These are phyloP conservation scores for Adenanthera pavonina DNA, from an alignment of 306 rosid species.

Conservation along the genomic window DNA sequence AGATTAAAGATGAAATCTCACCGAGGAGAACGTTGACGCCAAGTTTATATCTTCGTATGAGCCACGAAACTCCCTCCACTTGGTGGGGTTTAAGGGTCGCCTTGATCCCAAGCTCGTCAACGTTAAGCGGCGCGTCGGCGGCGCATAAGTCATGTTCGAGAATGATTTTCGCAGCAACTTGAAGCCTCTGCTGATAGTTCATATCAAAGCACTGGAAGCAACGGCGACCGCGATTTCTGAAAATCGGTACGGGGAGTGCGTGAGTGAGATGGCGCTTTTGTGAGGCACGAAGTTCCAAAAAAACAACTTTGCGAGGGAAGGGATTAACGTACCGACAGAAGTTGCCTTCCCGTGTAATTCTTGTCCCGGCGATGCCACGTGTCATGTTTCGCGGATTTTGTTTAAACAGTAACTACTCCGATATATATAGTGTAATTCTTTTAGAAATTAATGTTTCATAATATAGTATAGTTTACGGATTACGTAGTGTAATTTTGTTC, in stretches of 20 bases:
- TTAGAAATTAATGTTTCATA: too few relatives aligned
- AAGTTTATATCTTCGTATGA: slow-evolving; percentile 69
- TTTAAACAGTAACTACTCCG: too few relatives aligned
- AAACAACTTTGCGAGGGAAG: slow-evolving; percentile 38
- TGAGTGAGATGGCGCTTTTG: not conserved
- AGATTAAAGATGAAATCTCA: slow-evolving; percentile 34
- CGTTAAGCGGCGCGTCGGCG: slow-evolving; percentile 38
- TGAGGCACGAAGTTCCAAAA: slow-evolving; percentile 19
- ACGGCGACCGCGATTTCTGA: not conserved
- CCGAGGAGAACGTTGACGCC: slow-evolving; percentile 96
- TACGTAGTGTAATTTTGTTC: too few relatives aligned
- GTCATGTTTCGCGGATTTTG: not conserved
- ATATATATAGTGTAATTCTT: too few relatives aligned
- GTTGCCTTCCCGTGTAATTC: not conserved
- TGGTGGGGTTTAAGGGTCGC: slow-evolving; percentile 87
- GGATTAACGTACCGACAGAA: not conserved
- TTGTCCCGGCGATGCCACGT: not conserved
- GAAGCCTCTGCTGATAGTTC: slow-evolving; percentile 69
- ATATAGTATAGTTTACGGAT: too few relatives aligned
- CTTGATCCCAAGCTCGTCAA: slow-evolving; percentile 62
- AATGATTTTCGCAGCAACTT: slow-evolving; percentile 59
- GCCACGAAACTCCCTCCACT: slow-evolving; percentile 90
- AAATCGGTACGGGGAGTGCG: not conserved
- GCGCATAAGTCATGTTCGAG: slow-evolving; percentile 47
- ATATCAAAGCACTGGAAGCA: slow-evolving; percentile 37